Base-by-base conservation (phyloP, 2,329 filamentous ascomycete genomes). In the Dothideomycetes sp. region DNA sequence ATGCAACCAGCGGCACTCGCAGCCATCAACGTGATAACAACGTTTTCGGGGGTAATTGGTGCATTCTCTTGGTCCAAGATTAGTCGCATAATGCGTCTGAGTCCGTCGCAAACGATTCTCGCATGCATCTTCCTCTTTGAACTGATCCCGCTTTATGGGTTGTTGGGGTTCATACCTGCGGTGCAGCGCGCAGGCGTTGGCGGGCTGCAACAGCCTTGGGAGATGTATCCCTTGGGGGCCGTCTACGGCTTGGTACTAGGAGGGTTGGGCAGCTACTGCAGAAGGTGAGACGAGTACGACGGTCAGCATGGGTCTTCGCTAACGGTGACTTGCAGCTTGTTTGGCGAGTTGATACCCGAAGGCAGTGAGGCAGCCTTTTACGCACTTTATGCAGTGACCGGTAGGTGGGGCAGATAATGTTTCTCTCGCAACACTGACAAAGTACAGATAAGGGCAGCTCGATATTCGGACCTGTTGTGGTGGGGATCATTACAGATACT, bases 331-430 rank as follows among this genome's bases (percentile, higher is more conserved):
- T 81, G 91, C 31, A 88, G 84, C 45, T 70, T 98, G 4, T 98
- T 85, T 56, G 88, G 87, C 30, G 88, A 96, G 59, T 71, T 98
- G 41, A 94, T 98, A 40, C 91, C 91, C 2, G 85, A 86, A 0
- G 91, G 91, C 3, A 93, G 83, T 19, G 91, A 98, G 62, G 88
- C 91, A 0, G 88, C 89, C 0, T 98, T 98, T 56, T 98, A 94
- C 57, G 88, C 89, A 0, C 69, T 98, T 2, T 98, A 96, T 56
- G 91, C 91, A 27, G 95, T 96, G n/a, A n/a, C n/a, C n/a, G n/a
- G n/a, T n/a, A n/a, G n/a, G n/a, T n/a, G n/a, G n/a, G n/a, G n/a
- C n/a, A n/a, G n/a, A n/a, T n/a, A n/a, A n/a, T n/a, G n/a, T n/a
- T n/a, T n/a, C n/a, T n/a, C n/a, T n/a, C n/a, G n/a, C n/a, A n/a